Evolutionary conservation across 805 yeast species (phyloP), one percentile per base, ranked within the genome.

Genomic region (Pichia kluyveri): DNA sequence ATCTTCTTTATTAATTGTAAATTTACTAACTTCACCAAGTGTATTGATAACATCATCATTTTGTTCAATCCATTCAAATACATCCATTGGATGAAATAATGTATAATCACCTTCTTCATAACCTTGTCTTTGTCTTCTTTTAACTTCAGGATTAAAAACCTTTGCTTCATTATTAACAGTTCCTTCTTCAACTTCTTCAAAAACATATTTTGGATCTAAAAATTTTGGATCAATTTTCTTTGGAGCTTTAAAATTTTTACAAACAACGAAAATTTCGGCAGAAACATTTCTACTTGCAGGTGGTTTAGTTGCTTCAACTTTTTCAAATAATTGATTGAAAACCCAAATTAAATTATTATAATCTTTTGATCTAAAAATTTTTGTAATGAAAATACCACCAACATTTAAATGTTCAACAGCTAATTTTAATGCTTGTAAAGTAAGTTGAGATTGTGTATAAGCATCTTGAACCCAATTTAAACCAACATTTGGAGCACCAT

Each of bases 381-480:
- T 93, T 42, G 99, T 91, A 38, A 93, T 91, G 65, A 93, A 93
- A 32, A 93, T 87, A 57, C 99, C 99, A 45, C 96, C 96, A 12
- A 86, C 85, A 31, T 77, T 73, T 60, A 93, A 73, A 67, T 93
- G 89, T 68, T 93, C 99, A 14, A 83, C 96, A 0, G 99, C 99
- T 51, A 93, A 73, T 65, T 83, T 88, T 60, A 93, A 73, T 32
- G 98, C 96, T 70, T 90, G 96, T 56, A 93, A 72, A 31, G 96
- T 95, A 57, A 93, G 79, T 62, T 91, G 98, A 28, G 96, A 88
- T 70, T 93, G 99, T 1, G 98, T 88, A 69, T 87, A 93, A 1
- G 99, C 99, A 79, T 93, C 99, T 68, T 93, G 99, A 19, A 86
- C 93, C 99, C 99, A 93, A n/a, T 96, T 96, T 61, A 93, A 76